Base-by-base conservation (phyloP, 2,329 filamentous ascomycete species). In the Trichoderma semiorbis region DNA sequence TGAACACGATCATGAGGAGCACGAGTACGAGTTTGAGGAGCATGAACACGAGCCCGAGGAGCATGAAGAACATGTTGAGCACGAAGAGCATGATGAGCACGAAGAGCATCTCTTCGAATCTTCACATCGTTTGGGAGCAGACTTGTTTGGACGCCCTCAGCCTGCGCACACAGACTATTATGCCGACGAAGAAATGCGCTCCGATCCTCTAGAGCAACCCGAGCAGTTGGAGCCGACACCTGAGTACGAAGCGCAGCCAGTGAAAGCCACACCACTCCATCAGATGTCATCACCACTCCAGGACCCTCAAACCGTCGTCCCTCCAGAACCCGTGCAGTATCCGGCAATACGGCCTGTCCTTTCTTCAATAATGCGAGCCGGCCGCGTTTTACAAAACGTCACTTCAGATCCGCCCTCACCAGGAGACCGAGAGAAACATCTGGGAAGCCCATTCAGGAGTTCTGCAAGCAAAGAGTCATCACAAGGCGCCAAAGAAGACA, bases 391-490 rank as follows among this genome's bases (percentile, higher is more conserved):
- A 16, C 88, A 89, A 75, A 87, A 84, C 72, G 85, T 90, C 47
- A 87, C 88, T 12, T 89, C 87, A 0, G 88, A 89, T 73, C 86
- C 86, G 8, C 86, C 87, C 0, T 89, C 88, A 0, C 88, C 88
- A 1, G 85, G 85, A 65, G 82, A 79, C 7, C 82, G 82, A n/a
- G 85, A 86, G 57, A 82, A 83, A 39, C 84, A 85, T 12, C 79
- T 90, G 3, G 83, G 87, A 16, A 90, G 88, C 70, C 88, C 88
- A 0, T 90, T 90, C 74, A 83, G 85, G 66, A 79, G 80, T 55
- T 81, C 81, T 10, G 80, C 75, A 18, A 80, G 78, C 71, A 81
- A 78, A 70, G 81, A 83, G 32, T 75, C 80, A 6, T 78, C 78
- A 34, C 77, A 76, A n/a, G 76, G 76, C 1, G 75, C 77, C 8